Evolutionary conservation across 257 asterid species (phyloP).

Genomic region (Solanum chiquidenum): DNA sequence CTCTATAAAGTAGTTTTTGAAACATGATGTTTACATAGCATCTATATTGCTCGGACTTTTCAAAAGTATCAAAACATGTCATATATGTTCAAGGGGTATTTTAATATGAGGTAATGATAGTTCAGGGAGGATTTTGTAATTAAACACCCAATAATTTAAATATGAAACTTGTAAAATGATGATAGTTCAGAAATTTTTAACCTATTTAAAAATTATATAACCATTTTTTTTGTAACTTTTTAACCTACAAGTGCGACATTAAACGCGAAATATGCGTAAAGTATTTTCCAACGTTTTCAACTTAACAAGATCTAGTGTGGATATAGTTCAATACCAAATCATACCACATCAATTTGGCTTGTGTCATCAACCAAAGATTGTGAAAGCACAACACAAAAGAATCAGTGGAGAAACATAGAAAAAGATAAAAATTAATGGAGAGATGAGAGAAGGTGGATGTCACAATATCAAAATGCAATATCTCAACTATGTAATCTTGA

Average conservation of each 20-base stretch:
- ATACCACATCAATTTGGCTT: neutral
- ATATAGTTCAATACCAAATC: neutral
- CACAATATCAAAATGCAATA: neutral
- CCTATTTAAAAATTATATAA: neutral
- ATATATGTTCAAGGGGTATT: neutral
- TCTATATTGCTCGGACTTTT: too few relatives aligned
- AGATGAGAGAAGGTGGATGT: neutral
- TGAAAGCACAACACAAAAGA: neutral
- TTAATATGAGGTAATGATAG: too few relatives aligned
- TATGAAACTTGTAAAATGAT: neutral
- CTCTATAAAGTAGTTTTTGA: neutral
- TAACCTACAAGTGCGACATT: neutral
- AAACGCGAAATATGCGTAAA: neutral
- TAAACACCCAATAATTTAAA: too few relatives aligned
- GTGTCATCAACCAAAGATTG: neutral
- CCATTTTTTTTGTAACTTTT: too few relatives aligned
- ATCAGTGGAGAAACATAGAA: neutral
- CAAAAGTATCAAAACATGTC: neutral
- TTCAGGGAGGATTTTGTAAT: too few relatives aligned
- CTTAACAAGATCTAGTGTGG: neutral
- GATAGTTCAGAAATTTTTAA: neutral
- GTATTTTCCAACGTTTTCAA: neutral
- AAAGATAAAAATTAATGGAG: neutral
- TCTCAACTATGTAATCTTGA: neutral
- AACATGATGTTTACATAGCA: too few relatives aligned